Percentiles rank a stretch among this genome's conserved stretches.
Conservation (phyloP, 495 filamentous ascomycete genomes). For the Niebla homalea region DNA sequence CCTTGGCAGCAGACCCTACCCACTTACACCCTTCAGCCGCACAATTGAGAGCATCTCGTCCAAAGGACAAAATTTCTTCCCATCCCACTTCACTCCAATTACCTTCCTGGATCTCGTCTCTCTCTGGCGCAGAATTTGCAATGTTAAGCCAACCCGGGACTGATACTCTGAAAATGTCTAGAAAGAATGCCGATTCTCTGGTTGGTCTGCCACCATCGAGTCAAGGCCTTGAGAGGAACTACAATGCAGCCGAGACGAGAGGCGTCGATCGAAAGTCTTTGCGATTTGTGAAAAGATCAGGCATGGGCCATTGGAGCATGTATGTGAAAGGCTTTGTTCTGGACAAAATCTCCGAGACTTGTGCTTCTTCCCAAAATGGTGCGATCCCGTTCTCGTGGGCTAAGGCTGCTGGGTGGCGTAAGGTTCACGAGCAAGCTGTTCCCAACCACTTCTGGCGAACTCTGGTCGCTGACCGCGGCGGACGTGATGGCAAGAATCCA, state of each 20-base stretch:
- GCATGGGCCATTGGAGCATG: conserved; percentile 22
- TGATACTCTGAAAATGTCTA: conserved; percentile 7
- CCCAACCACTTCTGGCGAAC: conserved; percentile 31
- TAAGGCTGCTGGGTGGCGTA: conserved; percentile 12
- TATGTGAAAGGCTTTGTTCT: conserved; percentile 25
- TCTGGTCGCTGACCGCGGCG: conserved; percentile 29
- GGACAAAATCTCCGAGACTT: conserved; percentile 17
- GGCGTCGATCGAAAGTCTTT: conserved; percentile 18
- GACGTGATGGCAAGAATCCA: conserved; percentile 21
- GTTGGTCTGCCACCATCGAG: conserved; percentile 22
- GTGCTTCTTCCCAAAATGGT: conserved; percentile 11
- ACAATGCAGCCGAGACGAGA: conserved; percentile 17
- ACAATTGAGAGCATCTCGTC: no score
- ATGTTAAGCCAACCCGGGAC: not conserved
- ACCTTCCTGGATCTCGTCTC: conserved; percentile 1
- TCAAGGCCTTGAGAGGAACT: conserved; percentile 1
- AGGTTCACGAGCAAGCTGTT: conserved; percentile 9
- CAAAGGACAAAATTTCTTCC: no score
- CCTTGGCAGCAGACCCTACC: no score
- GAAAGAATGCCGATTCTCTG: conserved; percentile 27
- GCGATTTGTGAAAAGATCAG: conserved; percentile 18
- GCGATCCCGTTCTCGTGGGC: conserved; percentile 16
- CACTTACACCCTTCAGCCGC: no score
- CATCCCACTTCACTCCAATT: no score
- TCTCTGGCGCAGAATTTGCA: conserved; percentile 1